Percentiles rank a stretch among this genome's conserved stretches.
Conservation (phyloP, 495 filamentous ascomycete genomes). For the Oleoguttula mirabilis region DNA sequence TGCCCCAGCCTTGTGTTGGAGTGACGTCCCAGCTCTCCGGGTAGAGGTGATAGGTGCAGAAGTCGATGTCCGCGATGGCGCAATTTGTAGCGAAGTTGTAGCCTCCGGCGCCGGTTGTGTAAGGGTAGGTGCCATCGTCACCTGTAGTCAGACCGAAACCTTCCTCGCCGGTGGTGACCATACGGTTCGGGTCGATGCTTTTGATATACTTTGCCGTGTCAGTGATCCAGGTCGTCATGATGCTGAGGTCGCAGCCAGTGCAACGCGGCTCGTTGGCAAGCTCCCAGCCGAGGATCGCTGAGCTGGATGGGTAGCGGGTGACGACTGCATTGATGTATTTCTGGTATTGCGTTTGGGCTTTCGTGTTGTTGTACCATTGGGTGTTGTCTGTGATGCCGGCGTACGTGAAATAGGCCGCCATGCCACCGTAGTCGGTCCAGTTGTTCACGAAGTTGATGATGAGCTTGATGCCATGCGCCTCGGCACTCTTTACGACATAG, state of each 20-base stretch:
- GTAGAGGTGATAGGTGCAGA: conserved; percentile 22
- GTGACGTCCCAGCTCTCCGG: conserved; percentile 17
- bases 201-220: conserved; percentile 52
- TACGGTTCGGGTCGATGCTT: conserved; percentile 46
- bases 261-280: background rate
- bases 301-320: conserved; percentile 42
- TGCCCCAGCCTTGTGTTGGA: conserved; percentile 7
- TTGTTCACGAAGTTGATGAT: conserved; percentile 20
- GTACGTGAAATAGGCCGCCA: conserved; percentile 7
- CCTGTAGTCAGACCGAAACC: conserved; percentile 6
- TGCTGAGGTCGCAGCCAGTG: conserved; percentile 40
- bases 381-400: conserved; percentile 26
- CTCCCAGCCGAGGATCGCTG: conserved; percentile 56
- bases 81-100: conserved; percentile 17
- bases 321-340: conserved; percentile 53
- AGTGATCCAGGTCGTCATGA: conserved; percentile 50
- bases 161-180: conserved; percentile 46
- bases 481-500: conserved; percentile 13
- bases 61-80: conserved; percentile 17
- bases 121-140: conserved; percentile 24
- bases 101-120: conserved; percentile 2
- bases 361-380: conserved; percentile 38
- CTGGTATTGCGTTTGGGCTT: conserved; percentile 47
- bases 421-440: conserved; percentile 20
- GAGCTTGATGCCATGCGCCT: conserved; percentile 24